phyloP scores from a whole-genome alignment of 179 eudicot species.

The Beta macrorhiza region DNA sequence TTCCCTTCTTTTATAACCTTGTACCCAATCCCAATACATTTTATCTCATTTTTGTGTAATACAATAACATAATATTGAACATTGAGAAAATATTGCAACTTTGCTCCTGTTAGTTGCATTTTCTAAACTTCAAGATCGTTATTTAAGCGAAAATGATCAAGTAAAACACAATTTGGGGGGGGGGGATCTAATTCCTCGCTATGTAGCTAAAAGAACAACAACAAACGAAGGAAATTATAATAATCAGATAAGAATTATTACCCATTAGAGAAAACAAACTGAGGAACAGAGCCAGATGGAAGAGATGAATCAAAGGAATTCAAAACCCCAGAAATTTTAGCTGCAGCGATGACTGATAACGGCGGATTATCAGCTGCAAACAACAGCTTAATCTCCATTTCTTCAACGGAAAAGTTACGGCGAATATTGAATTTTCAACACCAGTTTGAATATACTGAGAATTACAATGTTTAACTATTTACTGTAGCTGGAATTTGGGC shows the following conservation, averaged over 20 bases:
- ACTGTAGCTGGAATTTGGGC: background rate
- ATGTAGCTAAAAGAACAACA: slow-evolving; percentile 4
- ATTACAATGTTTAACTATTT: background rate
- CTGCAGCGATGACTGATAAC: slow-evolving; percentile 59
- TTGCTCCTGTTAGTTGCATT: background rate
- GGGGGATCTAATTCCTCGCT: background rate
- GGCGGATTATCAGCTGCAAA: slow-evolving; percentile 70
- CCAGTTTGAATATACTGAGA: background rate
- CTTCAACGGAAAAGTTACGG: background rate
- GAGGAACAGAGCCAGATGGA: slow-evolving; percentile 54
- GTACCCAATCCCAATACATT: background rate
- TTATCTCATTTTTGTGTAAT: background rate
- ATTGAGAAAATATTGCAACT: background rate
- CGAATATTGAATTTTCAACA: background rate
- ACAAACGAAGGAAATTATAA: background rate
- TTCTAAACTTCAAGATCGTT: background rate
- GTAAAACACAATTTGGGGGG: background rate
- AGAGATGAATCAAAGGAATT: slow-evolving; percentile 48
- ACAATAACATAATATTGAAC: too few relatives aligned
- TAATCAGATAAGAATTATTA: slow-evolving; percentile 8
- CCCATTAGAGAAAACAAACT: slow-evolving; percentile 55
- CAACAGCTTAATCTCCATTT: slow-evolving; percentile 42
- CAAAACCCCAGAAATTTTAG: slow-evolving; percentile 48
- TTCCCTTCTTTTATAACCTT: background rate
- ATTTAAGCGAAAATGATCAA: background rate